These are phyloP conservation scores for Microbotryomycetes sp. DNA, from an alignment of 1,284 basidiomycete genomes.

Conservation along the genomic window DNA sequence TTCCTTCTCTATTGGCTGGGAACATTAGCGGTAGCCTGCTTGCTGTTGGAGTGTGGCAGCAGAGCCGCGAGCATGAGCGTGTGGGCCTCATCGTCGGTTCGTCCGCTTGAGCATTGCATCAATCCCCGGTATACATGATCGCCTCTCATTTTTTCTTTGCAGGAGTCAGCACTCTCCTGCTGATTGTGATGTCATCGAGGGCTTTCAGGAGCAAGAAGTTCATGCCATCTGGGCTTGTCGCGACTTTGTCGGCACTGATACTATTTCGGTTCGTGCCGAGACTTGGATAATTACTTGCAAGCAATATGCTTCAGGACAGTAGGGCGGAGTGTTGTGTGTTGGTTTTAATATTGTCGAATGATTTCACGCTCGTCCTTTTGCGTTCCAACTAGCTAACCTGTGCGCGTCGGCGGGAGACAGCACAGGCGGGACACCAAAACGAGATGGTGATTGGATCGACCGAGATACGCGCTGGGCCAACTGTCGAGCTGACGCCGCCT, in stretches of 20 bases:
- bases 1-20: conserved; percentile 19
- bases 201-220: conserved; percentile 9
- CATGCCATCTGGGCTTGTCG: conserved; percentile 27
- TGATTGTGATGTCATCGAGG: conserved; percentile 15
- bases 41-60: conserved; percentile 5
- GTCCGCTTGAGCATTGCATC: too few relatives aligned
- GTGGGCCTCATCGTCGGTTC: conserved; percentile 8
- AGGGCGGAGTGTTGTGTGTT: too few relatives aligned
- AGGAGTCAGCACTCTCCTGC: conserved; percentile 5
- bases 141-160: too few relatives aligned
- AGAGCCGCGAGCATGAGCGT: not conserved
- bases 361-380: too few relatives aligned
- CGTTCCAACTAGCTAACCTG: too few relatives aligned
- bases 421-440: not conserved
- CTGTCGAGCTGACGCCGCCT: not conserved
- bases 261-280: not conserved
- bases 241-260: not conserved
- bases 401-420: too few relatives aligned
- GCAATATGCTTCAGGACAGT: too few relatives aligned
- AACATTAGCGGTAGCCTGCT: conserved; percentile 7
- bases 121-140: too few relatives aligned
- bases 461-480: not conserved
- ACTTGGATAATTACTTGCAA: too few relatives aligned
- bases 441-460: not conserved
- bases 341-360: too few relatives aligned